Evolutionary conservation across 176 grass and related monocot species (phyloP).

Genomic region (Bonia amplexicaulis): DNA sequence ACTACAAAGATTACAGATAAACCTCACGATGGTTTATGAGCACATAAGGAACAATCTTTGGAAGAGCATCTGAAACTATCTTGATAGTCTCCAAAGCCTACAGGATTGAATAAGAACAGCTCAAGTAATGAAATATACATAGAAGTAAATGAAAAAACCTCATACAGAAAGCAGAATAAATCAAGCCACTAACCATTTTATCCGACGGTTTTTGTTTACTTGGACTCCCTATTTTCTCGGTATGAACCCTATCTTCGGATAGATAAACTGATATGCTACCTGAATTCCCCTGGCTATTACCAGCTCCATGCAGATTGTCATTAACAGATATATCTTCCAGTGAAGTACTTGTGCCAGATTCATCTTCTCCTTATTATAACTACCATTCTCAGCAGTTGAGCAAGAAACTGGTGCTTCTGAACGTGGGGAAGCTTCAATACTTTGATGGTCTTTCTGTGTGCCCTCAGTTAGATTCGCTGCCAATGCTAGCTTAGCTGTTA

Average conservation of each 20-base stretch:
- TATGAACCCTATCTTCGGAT: constrained; percentile 40
- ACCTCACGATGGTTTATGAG: constrained; percentile 99
- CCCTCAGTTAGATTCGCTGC: constrained; percentile 10
- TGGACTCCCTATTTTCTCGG: constrained; percentile 58
- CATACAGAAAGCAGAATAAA: constrained; percentile 15
- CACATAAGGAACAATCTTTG: constrained; percentile 97
- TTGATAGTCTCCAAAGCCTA: constrained; percentile 94
- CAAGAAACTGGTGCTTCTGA: constrained; percentile 34
- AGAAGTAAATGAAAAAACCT: neutral
- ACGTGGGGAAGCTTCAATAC: constrained; percentile 13
- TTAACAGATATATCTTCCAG: constrained; percentile 10
- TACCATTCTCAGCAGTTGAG: constrained; percentile 35
- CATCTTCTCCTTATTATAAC: constrained; percentile 33
- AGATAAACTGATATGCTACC: constrained; percentile 35
- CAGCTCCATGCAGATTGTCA: constrained; percentile 37
- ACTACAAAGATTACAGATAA: constrained; percentile 42
- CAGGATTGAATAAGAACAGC: constrained; percentile 24
- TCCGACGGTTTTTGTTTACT: constrained; percentile 63
- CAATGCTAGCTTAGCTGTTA: constrained; percentile 21
- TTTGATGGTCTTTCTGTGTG: constrained; percentile 29
- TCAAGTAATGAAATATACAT: neutral
- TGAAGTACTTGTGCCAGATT: constrained; percentile 10
- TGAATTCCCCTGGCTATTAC: constrained; percentile 35
- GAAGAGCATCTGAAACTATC: constrained; percentile 95
- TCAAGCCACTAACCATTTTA: constrained; percentile 62